Base-by-base conservation (phyloP, 2,329 filamentous ascomycete genomes). In the Alternaria burnsii region DNA sequence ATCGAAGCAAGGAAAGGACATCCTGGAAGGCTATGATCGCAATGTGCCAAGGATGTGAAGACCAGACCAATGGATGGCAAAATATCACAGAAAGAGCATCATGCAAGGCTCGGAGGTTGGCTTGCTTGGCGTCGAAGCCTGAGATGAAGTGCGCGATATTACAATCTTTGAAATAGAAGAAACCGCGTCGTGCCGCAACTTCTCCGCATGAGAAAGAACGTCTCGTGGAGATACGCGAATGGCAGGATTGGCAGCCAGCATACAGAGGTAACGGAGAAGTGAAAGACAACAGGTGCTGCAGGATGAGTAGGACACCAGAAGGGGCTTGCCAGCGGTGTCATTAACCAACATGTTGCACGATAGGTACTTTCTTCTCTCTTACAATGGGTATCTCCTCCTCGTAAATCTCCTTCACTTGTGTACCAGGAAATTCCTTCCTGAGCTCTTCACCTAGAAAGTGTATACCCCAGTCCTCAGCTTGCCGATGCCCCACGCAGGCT, bases 401-500 rank as follows among this genome's bases (percentile, higher is more conserved):
- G 43, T 75, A 73, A 0, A 80, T 60, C 34, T 79, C 78, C 44
- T 74, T 66, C 0, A 80, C 74, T 8, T 58, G 56, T 16, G 77
- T 38, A 5, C 50, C 58, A 2, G 78, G 76, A 52, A 76, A 81
- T 10, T 69, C 65, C 4, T 51, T 59, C 12, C 74, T 67, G 3
- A 80, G 16, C 5, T 64, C 55, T 14, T 55, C 58, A 12, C 73
- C 76, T 18, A 80, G 59, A 46, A 71, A 77, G 18, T 71, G 62
- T n/a, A 81, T 77, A 0, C 78, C 78, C 78, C 78, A 81, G 20
- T 80, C 76, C 55, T 81, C 78, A 12, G 75, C 76, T 16, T 70
- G 66, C 1, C 72, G 69, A 59, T 81, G 78, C 3, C 79, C 78
- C 9, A 80, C 77, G 51, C 78, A 81, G 4, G 72, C 71, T 14